Evolutionary conservation across 1,284 basidiomycete genomes (phyloP).

Genomic region (Xanthoconium separans): DNA sequence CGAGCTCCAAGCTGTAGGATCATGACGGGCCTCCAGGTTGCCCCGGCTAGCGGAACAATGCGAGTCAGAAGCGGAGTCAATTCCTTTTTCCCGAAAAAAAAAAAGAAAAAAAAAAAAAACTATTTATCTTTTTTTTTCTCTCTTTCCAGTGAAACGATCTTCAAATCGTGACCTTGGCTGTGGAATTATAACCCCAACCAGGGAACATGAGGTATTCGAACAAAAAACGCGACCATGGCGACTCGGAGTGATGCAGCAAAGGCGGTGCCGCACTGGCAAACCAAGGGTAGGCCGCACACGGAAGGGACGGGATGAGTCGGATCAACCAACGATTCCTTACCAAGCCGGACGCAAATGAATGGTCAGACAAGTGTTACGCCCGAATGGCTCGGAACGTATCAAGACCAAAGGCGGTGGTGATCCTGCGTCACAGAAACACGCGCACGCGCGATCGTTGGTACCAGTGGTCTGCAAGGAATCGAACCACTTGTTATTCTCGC

Average conservation of each 20-base stretch:
- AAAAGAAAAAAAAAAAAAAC: not conserved
- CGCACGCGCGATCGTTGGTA: not conserved
- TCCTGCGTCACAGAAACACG: not conserved
- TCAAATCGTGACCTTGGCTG: conserved; percentile 3
- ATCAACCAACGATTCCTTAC: conserved; percentile 14
- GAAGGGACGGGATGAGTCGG: conserved; percentile 22
- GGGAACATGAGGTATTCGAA: not conserved
- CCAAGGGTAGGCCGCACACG: conserved; percentile 1
- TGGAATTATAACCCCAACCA: conserved; percentile 2
- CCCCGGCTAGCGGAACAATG: conserved; percentile 21
- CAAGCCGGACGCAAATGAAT: not conserved
- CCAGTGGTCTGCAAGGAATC: not conserved
- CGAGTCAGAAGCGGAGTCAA: conserved; percentile 4
- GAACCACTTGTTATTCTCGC: not conserved
- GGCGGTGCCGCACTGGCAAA: not conserved
- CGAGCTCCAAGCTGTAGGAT: conserved; percentile 22
- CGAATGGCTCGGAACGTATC: conserved; percentile 8
- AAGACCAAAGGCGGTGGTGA: not conserved
- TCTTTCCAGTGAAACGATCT: not conserved
- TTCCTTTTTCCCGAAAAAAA: no score
- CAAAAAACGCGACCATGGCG: conserved; percentile 1
- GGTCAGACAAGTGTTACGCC: conserved; percentile 20
- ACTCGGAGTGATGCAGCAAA: not conserved
- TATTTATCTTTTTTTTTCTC: not conserved
- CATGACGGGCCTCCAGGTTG: conserved; percentile 20